A percentile compares a stretch with the other conserved stretches of the same genome.
Evolutionary conservation across 345 rosid genomes (phyloP).

Genomic region (Moricandia moricandioides): DNA sequence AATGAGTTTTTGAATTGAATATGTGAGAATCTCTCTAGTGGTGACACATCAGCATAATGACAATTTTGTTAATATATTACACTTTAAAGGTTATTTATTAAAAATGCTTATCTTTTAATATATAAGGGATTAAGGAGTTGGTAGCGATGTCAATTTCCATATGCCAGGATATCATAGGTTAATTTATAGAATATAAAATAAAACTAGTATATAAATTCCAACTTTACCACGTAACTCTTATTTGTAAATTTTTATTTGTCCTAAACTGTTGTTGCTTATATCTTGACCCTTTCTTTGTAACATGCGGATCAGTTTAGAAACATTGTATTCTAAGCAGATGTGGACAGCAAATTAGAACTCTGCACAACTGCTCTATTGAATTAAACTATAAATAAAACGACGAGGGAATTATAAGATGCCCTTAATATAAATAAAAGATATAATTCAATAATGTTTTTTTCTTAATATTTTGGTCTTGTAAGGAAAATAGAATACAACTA

Average conservation of each 20-base stretch:
- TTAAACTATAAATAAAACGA: not conserved
- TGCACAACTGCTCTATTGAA: conserved; percentile 11
- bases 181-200: not conserved
- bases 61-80: too few relatives aligned
- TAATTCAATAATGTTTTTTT: not conserved
- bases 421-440: not conserved
- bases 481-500: too few relatives aligned
- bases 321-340: not conserved
- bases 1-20: too few relatives aligned
- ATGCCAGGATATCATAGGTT: not conserved
- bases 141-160: conserved; percentile 1
- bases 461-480: too few relatives aligned
- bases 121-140: too few relatives aligned
- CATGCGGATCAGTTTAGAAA: not conserved
- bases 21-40: too few relatives aligned
- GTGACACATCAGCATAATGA: too few relatives aligned
- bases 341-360: not conserved
- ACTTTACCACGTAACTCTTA: not conserved
- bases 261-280: conserved; percentile 20
- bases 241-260: not conserved
- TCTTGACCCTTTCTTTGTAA: conserved; percentile 10
- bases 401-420: not conserved
- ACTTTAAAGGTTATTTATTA: too few relatives aligned
- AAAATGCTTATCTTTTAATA: too few relatives aligned
- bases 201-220: not conserved